phyloP scores from a whole-genome alignment of 2,329 filamentous ascomycete species.

The Onygenales sp. region DNA sequence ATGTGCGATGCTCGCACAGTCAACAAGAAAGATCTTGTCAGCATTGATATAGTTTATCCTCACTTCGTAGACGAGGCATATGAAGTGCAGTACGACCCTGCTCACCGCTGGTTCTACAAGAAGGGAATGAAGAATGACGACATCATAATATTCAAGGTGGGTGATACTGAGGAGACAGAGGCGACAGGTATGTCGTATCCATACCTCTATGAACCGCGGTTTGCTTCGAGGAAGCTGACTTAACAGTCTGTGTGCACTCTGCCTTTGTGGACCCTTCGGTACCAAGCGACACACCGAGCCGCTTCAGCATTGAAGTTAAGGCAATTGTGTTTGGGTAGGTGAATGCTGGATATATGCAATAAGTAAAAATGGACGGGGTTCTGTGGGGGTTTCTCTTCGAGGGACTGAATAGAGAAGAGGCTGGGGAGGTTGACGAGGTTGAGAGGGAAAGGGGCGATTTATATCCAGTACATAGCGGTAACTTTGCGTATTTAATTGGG shows the following conservation, averaged over 20 bases:
- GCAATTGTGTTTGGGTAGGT: conserved; percentile 1
- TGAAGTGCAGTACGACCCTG: neutral
- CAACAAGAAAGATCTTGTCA: neutral
- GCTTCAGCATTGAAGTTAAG: neutral
- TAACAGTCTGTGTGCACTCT: neutral
- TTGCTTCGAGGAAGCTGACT: neutral
- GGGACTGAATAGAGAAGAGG: too few species aligned
- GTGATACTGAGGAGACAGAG: neutral
- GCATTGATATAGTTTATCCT: neutral
- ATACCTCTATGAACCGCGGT: neutral
- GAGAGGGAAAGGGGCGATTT: too few species aligned
- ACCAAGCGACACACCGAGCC: neutral
- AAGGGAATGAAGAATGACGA: neutral
- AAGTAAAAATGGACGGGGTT: too few species aligned
- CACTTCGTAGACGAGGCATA: neutral
- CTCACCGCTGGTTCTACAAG: neutral
- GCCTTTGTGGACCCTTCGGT: neutral
- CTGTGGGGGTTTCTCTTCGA: too few species aligned
- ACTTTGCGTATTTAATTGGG: too few species aligned
- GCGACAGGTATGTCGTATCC: neutral
- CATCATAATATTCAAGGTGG: neutral
- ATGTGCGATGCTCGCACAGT: neutral
- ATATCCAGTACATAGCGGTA: too few species aligned
- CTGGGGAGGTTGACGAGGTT: too few species aligned
- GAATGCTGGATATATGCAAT: neutral